phyloP scores from a whole-genome alignment of 352 stramenopile species.

The Globisporangium alternatum region DNA sequence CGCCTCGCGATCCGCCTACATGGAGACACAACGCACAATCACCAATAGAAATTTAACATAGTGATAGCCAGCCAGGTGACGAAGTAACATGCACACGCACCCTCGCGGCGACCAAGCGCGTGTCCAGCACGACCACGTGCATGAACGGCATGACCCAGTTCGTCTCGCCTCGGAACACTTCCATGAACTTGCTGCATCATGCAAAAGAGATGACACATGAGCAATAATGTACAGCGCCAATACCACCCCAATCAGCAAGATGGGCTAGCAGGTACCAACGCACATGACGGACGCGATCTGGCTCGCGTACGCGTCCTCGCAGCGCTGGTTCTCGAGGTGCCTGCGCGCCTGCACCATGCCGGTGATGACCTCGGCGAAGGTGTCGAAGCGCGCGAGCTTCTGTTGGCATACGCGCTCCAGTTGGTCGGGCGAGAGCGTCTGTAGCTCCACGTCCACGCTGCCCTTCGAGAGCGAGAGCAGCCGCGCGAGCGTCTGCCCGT shows the following conservation, averaged over 20 bases:
- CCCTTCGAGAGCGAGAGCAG: constrained; percentile 45
- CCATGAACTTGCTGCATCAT: constrained; percentile 74
- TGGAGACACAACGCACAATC: not conserved
- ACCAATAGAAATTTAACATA: not conserved
- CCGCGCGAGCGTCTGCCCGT: constrained; percentile 48
- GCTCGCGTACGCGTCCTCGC: constrained; percentile 54
- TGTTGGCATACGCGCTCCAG: constrained; percentile 48
- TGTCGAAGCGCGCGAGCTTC: constrained; percentile 54
- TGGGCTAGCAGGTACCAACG: not conserved
- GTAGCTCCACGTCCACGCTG: constrained; percentile 35
- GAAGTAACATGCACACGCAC: constrained; percentile 23
- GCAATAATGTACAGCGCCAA: not conserved
- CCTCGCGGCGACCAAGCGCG: constrained; percentile 59
- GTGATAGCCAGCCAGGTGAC: not conserved
- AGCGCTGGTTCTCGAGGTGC: constrained; percentile 36
- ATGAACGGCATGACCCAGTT: constrained; percentile 86
- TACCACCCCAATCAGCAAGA: not conserved
- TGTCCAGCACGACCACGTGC: constrained; percentile 79
- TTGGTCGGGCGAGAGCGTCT: constrained; percentile 41
- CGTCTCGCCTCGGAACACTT: constrained; percentile 78
- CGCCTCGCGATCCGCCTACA: constrained; percentile 61
- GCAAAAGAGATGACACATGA: not conserved
- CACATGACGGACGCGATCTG: constrained; percentile 77
- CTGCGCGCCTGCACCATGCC: constrained; percentile 68
- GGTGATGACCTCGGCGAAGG: constrained; percentile 59